Evolutionary conservation across 2,329 filamentous ascomycete genomes (phyloP).

Genomic region (Alternaria postmessia): DNA sequence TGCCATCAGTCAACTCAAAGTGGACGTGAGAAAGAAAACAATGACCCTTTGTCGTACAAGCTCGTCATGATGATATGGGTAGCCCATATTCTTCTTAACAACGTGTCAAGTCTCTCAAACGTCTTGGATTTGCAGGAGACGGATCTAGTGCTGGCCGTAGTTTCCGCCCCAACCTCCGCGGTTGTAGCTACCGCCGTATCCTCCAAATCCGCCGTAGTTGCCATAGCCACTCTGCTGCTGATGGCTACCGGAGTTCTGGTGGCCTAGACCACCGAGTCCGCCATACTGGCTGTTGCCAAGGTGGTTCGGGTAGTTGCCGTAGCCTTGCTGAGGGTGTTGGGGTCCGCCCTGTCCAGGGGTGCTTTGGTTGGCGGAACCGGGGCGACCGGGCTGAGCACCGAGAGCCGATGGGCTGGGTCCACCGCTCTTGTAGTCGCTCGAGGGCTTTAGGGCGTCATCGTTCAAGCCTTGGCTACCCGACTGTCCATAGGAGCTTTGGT

Average conservation of each 20-base stretch:
- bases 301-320: conserved; percentile 64
- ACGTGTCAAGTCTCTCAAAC: conserved; percentile 11
- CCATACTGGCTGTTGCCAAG: conserved; percentile 61
- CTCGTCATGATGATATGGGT: conserved; percentile 29
- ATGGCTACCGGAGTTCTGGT: conserved; percentile 56
- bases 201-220: conserved; percentile 53
- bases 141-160: conserved; percentile 52
- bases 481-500: conserved; percentile 56
- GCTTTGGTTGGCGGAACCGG: conserved; percentile 69
- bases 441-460: conserved; percentile 66
- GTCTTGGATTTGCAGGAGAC: conserved; percentile 2
- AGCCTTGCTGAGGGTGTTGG: conserved; percentile 65
- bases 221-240: conserved; percentile 55
- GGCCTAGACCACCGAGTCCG: conserved; percentile 61
- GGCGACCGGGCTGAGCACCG: conserved; percentile 66
- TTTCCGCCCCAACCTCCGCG: conserved; percentile 61
- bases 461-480: conserved; percentile 56
- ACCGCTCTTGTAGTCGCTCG: conserved; percentile 63
- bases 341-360: conserved; percentile 61
- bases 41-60: conserved; percentile 35
- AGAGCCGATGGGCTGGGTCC: conserved; percentile 68
- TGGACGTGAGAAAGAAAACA: conserved; percentile 26
- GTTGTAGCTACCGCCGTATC: conserved; percentile 51
- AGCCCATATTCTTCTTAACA: conserved; percentile 30
- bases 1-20: conserved; percentile 35